phyloP scores from a whole-genome alignment of 352 stramenopile species.

The Globisporangium mamillatum region DNA sequence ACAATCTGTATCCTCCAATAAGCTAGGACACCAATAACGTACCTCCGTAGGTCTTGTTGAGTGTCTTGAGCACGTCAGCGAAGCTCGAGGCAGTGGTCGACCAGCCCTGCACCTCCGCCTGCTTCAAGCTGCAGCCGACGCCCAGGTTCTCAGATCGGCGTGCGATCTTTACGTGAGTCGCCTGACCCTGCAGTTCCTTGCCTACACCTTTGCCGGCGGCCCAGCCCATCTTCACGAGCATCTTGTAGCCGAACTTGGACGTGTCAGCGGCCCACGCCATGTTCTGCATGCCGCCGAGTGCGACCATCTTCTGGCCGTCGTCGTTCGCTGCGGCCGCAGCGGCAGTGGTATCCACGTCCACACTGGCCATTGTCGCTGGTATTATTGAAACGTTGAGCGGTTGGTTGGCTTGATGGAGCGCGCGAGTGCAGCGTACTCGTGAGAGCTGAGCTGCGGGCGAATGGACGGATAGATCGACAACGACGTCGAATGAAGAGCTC shows the following conservation, averaged over 20 bases:
- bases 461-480: neutral
- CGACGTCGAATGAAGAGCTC: neutral
- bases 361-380: constrained; percentile 10
- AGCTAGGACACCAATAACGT: neutral
- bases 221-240: constrained; percentile 97
- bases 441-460: neutral
- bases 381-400: neutral
- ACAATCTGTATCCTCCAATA: neutral
- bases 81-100: constrained; percentile 77
- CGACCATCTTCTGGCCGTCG: constrained; percentile 51
- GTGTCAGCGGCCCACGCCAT: constrained; percentile 87
- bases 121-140: constrained; percentile 89
- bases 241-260: constrained; percentile 93
- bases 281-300: constrained; percentile 84
- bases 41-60: constrained; percentile 80
- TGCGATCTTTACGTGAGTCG: constrained; percentile 85
- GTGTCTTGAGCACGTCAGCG: constrained; percentile 77
- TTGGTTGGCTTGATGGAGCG: neutral
- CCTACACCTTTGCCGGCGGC: constrained; percentile 91
- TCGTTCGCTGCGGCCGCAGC: neutral
- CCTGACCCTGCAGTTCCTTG: constrained; percentile 90
- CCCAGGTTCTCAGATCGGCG: constrained; percentile 88
- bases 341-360: constrained; percentile 5
- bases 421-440: neutral
- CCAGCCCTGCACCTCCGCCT: constrained; percentile 87